Conservation (phyloP, 371 early-diverging fungal species). For the Lichtheimia hyalospora region DNA sequence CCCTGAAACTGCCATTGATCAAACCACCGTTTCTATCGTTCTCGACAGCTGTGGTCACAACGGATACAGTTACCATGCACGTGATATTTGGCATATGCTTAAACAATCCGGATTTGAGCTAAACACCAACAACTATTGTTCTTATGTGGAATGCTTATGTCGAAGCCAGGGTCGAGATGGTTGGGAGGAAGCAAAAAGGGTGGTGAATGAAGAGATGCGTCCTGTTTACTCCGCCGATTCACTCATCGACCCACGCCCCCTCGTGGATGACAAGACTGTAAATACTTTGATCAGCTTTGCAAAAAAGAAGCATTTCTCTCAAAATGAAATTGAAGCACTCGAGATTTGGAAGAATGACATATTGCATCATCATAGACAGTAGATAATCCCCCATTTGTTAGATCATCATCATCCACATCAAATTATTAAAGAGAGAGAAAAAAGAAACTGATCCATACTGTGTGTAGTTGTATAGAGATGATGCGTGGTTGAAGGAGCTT, state of each 20-base stretch:
- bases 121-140: conserved; percentile 43
- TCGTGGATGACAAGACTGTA: conserved; percentile 38
- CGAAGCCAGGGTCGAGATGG: conserved; percentile 24
- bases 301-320: conserved; percentile 25
- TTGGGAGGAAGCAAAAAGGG: conserved; percentile 30
- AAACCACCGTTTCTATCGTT: conserved; percentile 21
- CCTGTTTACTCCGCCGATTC: neutral
- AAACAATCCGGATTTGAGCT: conserved; percentile 18
- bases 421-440: neutral
- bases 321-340: conserved; percentile 19
- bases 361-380: conserved; percentile 1
- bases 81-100: conserved; percentile 30
- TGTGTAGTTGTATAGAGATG: too few relatives aligned
- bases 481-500: neutral
- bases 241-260: conserved; percentile 7
- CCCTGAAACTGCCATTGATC: conserved; percentile 16
- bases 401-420: neutral
- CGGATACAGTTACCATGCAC: conserved; percentile 22
- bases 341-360: conserved; percentile 23
- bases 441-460: neutral
- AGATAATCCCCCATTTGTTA: neutral
- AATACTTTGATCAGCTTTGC: conserved; percentile 46
- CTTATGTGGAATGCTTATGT: conserved; percentile 49
- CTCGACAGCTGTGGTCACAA: conserved; percentile 30
- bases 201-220: conserved; percentile 30